Evolutionary conservation across 2,329 filamentous ascomycete species (phyloP).

Genomic region (Calonectria hawksworthii): DNA sequence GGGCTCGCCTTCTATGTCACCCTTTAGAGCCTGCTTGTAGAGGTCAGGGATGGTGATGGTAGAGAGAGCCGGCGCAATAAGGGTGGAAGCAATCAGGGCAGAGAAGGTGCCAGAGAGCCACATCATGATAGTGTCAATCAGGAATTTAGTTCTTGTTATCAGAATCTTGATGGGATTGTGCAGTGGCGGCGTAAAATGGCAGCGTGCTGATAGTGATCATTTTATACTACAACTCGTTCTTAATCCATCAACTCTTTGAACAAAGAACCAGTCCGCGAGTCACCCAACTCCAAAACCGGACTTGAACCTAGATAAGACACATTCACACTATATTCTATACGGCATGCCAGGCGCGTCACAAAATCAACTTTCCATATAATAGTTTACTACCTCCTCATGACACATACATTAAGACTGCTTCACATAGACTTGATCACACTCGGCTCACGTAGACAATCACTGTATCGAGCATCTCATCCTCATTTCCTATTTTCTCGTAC

Average conservation of each 20-base stretch:
- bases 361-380: neutral
- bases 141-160: neutral
- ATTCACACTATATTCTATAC: neutral
- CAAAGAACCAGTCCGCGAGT: neutral
- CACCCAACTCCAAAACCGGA: neutral
- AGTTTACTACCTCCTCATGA: neutral
- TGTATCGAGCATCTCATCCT: slow-evolving; percentile 31
- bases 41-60: neutral
- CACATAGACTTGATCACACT: neutral
- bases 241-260: neutral
- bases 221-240: neutral
- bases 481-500: slow-evolving; percentile 45
- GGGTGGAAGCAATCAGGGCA: neutral
- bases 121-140: neutral
- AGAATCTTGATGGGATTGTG: too few relatives aligned
- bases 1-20: neutral
- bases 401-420: neutral
- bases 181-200: neutral
- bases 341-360: neutral
- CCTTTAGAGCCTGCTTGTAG: neutral
- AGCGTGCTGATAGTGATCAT: neutral
- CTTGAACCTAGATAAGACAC: neutral
- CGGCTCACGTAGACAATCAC: neutral
- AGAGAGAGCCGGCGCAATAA: neutral
- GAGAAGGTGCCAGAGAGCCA: neutral